phyloP scores from a whole-genome alignment of 768 basidiomycete genomes.

The Lepiota venenata region DNA sequence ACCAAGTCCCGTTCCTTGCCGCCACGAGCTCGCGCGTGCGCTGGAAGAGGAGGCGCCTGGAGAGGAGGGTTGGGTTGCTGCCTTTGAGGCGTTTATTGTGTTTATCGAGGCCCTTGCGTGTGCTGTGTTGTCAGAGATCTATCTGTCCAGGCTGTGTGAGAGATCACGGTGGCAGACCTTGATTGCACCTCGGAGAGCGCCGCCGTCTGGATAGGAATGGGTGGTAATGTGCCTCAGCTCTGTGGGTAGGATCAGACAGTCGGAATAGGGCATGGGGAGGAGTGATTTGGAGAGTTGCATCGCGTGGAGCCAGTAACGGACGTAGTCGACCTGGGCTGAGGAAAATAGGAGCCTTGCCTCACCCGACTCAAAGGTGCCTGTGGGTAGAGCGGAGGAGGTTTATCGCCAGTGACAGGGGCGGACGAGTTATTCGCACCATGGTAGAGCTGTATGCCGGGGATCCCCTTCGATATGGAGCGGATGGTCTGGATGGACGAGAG shows the following conservation, averaged over 20 bases:
- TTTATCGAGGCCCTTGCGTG: constrained; percentile 77
- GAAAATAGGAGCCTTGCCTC: constrained; percentile 81
- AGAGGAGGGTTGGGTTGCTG: constrained; percentile 47
- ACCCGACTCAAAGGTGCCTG: constrained; percentile 67
- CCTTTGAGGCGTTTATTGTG: constrained; percentile 78
- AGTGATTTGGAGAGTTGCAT: constrained; percentile 61
- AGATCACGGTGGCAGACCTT: constrained; percentile 40
- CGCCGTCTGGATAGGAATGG: constrained; percentile 50
- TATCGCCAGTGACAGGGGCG: not conserved
- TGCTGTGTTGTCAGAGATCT: not conserved
- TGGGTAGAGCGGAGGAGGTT: not conserved
- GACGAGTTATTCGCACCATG: constrained; percentile 45
- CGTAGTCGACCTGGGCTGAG: constrained; percentile 80
- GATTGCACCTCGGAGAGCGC: constrained; percentile 51
- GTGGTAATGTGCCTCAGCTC: constrained; percentile 58
- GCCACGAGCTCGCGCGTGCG: constrained; percentile 61
- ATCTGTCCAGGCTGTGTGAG: not conserved
- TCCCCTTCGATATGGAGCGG: constrained; percentile 64
- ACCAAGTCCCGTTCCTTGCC: constrained; percentile 66
- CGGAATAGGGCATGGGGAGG: constrained; percentile 74
- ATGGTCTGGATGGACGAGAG: constrained; percentile 66
- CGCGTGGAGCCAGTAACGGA: constrained; percentile 79
- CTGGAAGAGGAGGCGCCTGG: constrained; percentile 66
- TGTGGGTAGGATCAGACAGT: constrained; percentile 63
- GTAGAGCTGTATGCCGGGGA: constrained; percentile 68